Evolutionary conservation across 108 stramenopile species (phyloP), one percentile per base, ranked within the genome.

Genomic region (Cyclostephanos tholiformis): DNA sequence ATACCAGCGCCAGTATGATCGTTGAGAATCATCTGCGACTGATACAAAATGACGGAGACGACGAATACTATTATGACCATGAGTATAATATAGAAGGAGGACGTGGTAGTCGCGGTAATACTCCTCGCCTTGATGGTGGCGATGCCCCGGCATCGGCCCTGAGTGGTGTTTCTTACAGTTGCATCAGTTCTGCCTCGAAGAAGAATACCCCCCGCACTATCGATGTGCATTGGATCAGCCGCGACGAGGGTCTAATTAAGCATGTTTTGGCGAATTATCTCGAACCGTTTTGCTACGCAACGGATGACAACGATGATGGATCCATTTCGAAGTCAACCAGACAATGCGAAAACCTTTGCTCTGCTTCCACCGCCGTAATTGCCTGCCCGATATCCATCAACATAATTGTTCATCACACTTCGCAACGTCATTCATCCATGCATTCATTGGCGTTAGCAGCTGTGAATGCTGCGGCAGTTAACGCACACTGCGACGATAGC

Each of bases 161-260:
- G 20, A 22, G 52, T 25, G 68, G 32, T 23, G 30, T 56, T 49
- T 69, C 46, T 35, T 41, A 41, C 41, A 41, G 41, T 12, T 7
- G 41, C 41, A 41, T 41, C 9, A 12, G 8, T 41, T 12, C 41
- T 7, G 9, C 41, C 41, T 12, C 7, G 41, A 41, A 12, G 41
- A 41, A 12, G 41, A 12, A 41, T 41, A 7, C 11, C 3, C 41
- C 0, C 41, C 41, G 41, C 41, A 41, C 30, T 19, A 50, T 75
- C 8, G 55, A 59, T 44, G 56, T 75, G 11, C 74, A 75, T 62
- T 75, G 74, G 74, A 59, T 75, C 22, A 64, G 68, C 58, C 74
- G 74, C 58, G 74, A 75, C 41, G 74, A 75, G 26, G 74, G 74
- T 30, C 74, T 75, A 1, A 68, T 75, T 36, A 38, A 19, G n/a